Evolutionary conservation across 768 basidiomycete species (phyloP), one percentile per base, ranked within the genome.

Genomic region (Austroboletus eburneus): DNA sequence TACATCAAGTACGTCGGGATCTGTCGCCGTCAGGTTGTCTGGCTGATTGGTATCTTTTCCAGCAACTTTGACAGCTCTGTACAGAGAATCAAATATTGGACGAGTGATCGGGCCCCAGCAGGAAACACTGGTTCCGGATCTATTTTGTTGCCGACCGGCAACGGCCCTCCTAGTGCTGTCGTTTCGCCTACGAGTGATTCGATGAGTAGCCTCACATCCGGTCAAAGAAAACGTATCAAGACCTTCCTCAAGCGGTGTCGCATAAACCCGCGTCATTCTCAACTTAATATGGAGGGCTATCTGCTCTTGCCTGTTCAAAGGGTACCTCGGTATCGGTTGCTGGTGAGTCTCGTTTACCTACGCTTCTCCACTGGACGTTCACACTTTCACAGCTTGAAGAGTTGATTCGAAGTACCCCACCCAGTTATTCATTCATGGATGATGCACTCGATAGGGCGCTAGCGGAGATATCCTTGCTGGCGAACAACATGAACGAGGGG

Each of bases 401-500:
- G 61, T 73, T 97, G 16, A 73, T 85, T 16, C 77, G 85, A 55
- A 85, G 83, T 60, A 94, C 91, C 18, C 89, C 91, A n/a, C 87
- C 91, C 17, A 70, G 73, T 35, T 76, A 80, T 39, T 82, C 89
- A 38, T 84, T 80, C 52, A 72, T 81, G 63, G 87, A 87, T 52
- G 90, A 94, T 59, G 81, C 89, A 21, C 73, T 99, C 43, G 90
- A 91, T 54, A 81, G 80, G 46, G 94, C 94, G 6, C 67, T 96
- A 36, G 72, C 81, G 17, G 91, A 95, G 68, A 96, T 98, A 54
- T 81, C 92, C 1, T 80, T 80, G 12, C 69, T 98, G 41, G 93
- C 96, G 3, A 90, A 81, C 41, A 88, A 89, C 59, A 96, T 99
- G 90, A 99, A 99, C 65, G 96, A 99, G 69, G 91, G 92, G 52